Percentiles rank a stretch among this genome's conserved stretches.
phyloP scores from a whole-genome alignment of 805 yeast species.

The Spathaspora boniae region DNA sequence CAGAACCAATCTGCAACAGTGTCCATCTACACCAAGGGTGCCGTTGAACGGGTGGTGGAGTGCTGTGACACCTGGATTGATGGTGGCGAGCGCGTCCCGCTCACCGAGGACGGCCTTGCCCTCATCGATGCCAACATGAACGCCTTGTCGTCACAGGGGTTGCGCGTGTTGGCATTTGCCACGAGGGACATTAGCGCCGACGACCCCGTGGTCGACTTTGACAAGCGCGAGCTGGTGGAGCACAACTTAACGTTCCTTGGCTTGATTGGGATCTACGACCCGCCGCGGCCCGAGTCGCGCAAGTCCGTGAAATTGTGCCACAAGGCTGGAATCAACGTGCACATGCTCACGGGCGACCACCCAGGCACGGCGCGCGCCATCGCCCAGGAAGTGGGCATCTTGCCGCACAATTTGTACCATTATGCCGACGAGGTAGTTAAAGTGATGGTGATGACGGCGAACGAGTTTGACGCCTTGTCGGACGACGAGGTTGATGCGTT shows the following conservation, averaged over 20 bases:
- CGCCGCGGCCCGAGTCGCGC: slow-evolving; percentile 31
- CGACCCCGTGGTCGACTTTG: slow-evolving; percentile 2
- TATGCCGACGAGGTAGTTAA: slow-evolving; percentile 54
- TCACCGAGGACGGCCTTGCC: slow-evolving; percentile 19
- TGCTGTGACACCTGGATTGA: slow-evolving; percentile 23
- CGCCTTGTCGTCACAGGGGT: slow-evolving; percentile 25
- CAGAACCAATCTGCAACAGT: too few relatives aligned
- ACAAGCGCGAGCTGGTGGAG: slow-evolving; percentile 20
- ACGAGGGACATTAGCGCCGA: slow-evolving; percentile 15
- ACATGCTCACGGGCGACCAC: slow-evolving; percentile 35
- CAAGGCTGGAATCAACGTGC: slow-evolving; percentile 32
- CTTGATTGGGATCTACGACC: slow-evolving; percentile 33
- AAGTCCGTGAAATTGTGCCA: slow-evolving; percentile 27
- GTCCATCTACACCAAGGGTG: slow-evolving; percentile 27
- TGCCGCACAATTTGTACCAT: slow-evolving; percentile 47
- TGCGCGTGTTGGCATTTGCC: slow-evolving; percentile 33
- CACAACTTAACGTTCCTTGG: slow-evolving; percentile 23
- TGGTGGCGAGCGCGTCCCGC: slow-evolving; percentile 9
- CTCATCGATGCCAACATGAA: slow-evolving; percentile 25
- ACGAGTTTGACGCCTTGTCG: slow-evolving; percentile 60
- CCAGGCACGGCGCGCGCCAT: slow-evolving; percentile 34
- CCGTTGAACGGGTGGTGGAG: slow-evolving; percentile 27
- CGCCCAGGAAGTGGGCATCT: slow-evolving; percentile 34
- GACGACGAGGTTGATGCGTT: slow-evolving; percentile 58
- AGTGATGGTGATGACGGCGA: slow-evolving; percentile 73